A percentile compares a stretch with the other conserved stretches of the same genome.
Evolutionary conservation across 371 early-diverging fungal species (phyloP).

Genomic region (Mucor plumbeus): DNA sequence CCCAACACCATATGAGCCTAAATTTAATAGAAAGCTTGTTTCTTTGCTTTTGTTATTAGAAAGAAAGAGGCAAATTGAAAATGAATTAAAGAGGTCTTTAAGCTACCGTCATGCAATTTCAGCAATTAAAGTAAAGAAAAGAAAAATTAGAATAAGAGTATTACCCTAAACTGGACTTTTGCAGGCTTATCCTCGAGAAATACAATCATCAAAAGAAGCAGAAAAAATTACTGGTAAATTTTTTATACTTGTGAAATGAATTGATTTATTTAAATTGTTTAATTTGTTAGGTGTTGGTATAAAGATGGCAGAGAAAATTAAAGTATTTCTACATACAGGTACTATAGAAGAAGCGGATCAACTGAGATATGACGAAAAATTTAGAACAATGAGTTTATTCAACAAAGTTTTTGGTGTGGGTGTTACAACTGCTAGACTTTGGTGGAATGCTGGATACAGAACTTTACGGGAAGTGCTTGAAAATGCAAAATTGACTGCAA

Average conservation of each 20-base stretch:
- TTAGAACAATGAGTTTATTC: constrained; percentile 38
- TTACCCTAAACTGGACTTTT: neutral
- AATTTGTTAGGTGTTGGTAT: constrained; percentile 44
- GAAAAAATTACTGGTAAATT: constrained; percentile 46
- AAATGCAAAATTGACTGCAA: constrained; percentile 34
- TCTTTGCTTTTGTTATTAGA: constrained; percentile 44
- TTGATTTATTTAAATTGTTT: neutral
- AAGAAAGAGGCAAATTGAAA: constrained; percentile 38
- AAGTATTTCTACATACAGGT: constrained; percentile 42
- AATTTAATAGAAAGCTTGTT: constrained; percentile 43
- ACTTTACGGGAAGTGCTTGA: constrained; percentile 47
- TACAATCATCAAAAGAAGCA: constrained; percentile 48
- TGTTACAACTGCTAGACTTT: constrained; percentile 43
- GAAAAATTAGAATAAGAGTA: neutral
- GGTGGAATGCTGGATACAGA: constrained; percentile 59
- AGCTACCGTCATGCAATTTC: constrained; percentile 57
- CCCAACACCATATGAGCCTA: constrained; percentile 48
- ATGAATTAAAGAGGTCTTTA: constrained; percentile 46
- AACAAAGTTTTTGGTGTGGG: constrained; percentile 58
- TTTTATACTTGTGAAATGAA: too few relatives aligned
- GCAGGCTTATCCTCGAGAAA: constrained; percentile 54
- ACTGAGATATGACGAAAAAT: constrained; percentile 34
- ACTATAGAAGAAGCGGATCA: constrained; percentile 50
- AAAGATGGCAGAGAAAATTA: constrained; percentile 48
- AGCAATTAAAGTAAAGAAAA: constrained; percentile 46